A percentile compares a stretch with the other conserved stretches of the same genome.
Evolutionary conservation across 2,329 filamentous ascomycete genomes (phyloP).

Genomic region (Fusarium heterosporum): DNA sequence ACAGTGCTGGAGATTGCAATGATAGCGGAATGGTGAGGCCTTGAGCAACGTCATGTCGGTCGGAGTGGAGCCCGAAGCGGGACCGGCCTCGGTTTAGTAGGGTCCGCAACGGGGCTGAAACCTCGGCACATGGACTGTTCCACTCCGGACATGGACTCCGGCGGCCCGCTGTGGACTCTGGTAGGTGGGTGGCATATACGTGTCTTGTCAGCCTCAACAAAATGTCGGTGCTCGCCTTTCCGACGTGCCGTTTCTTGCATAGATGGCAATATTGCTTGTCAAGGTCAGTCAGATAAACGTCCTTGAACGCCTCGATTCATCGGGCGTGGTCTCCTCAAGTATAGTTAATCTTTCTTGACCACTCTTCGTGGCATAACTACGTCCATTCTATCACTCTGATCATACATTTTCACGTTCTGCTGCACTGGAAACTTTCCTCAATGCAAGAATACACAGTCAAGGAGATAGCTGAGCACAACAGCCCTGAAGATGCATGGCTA

Average conservation of each 20-base stretch:
- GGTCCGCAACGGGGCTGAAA: conserved; percentile 2
- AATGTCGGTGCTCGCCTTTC: background rate
- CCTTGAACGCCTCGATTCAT: background rate
- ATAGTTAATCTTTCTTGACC: background rate
- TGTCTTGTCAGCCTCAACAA: background rate
- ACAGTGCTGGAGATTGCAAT: too few species aligned
- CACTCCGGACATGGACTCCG: background rate
- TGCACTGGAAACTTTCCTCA: accelerated
- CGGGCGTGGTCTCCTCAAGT: background rate
- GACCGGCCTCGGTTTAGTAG: conserved; percentile 1
- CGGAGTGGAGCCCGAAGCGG: background rate
- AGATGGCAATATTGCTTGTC: background rate
- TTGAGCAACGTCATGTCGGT: background rate
- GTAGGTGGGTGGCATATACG: background rate
- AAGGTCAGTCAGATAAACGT: too few species aligned
- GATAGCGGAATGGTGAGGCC: background rate
- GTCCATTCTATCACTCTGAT: too few species aligned
- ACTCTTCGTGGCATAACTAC: too few species aligned
- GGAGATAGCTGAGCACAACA: conserved; percentile 18
- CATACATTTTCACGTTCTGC: too few species aligned
- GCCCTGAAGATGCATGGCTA: background rate
- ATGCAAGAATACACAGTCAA: conserved; percentile 12
- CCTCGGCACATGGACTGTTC: background rate
- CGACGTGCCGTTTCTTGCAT: background rate
- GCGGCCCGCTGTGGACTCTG: conserved; percentile 5